phyloP scores from a whole-genome alignment of 2,329 filamentous ascomycete species.

The Macroventuria anomochaeta region DNA sequence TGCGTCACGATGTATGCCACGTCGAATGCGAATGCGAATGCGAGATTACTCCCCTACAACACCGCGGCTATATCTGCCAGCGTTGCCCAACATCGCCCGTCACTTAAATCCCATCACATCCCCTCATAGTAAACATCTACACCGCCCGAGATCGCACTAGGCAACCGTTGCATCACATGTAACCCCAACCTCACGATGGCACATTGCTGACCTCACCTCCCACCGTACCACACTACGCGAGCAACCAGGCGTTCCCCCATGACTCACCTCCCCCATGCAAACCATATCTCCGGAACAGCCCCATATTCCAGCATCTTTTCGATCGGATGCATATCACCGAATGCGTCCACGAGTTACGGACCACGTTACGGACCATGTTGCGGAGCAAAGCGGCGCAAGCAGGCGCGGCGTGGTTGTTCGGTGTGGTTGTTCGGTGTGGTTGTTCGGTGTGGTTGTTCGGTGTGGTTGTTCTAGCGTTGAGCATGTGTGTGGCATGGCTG shows the following conservation, averaged over 20 bases:
- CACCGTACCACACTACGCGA: not conserved
- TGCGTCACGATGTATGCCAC: no score
- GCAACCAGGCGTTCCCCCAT: not conserved
- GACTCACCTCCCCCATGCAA: not conserved
- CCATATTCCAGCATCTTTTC: conserved; percentile 1
- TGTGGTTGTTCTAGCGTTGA: not conserved
- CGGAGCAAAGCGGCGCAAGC: not conserved
- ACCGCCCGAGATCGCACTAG: not conserved
- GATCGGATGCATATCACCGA: conserved; percentile 3
- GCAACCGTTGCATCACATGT: not conserved
- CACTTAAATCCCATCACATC: not conserved
- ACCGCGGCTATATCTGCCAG: no score
- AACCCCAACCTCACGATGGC: not conserved
- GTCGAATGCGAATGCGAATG: no score
- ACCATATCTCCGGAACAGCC: not conserved
- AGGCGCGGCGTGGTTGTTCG: not conserved
- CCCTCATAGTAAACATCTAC: not conserved
- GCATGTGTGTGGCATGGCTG: not conserved
- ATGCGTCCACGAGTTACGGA: not conserved
- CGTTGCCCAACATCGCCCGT: no score
- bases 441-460: no score
- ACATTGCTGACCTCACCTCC: not conserved
- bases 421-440: conserved; percentile 1
- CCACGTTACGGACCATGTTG: not conserved
- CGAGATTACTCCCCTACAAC: no score